Evolutionary conservation across 2,329 filamentous ascomycete genomes (phyloP), one percentile per base, ranked within the genome.

Genomic region (Fusarium duplospermum): DNA sequence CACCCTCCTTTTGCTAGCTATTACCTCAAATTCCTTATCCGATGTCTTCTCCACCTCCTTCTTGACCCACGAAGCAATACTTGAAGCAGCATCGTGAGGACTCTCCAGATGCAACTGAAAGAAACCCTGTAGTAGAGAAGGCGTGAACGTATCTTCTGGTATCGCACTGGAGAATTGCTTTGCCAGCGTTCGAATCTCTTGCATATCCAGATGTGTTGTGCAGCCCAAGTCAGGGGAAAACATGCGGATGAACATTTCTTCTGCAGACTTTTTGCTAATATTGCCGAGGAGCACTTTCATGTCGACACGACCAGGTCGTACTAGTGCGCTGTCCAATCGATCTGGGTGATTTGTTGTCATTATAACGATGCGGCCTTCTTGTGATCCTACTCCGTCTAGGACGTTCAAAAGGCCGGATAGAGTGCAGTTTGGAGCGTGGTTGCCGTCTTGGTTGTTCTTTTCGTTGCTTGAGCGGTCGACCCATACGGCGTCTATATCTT

Each of bases 281-380:
- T 86, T 83, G 33, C 84, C 84, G 60, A 94, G 90, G 16, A 85
- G 80, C 10, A 94, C 87, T 68, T 88, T 89, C 80, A 89, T 86
- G 75, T 94, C 92, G 1, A 94, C 89, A 3, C 92, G 86, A 0
- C 92, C 92, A 0, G 92, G 92, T 1, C 92, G 86, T 11, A 93
- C 85, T 0, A 94, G 84, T 0, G 91, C 92, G 2, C 86, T 82
- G 76, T 94, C 91, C 0, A 94, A 87, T 61, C 89, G 87, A 59
- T 93, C 90, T 0, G 88, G 87, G 59, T 88, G 86, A 76, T 94
- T 94, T 31, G 91, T 92, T 0, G 92, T 94, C 91, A 94, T 94
- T 79, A 94, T 89, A 20, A 94, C 86, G 29, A 94, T 90, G 18
- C 91, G 87, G 2, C 92, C 92, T 82, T 94, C 92, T 62, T 90